phyloP scores from a whole-genome alignment of 106 monocot genomes.

The Dioscorea alata region DNA sequence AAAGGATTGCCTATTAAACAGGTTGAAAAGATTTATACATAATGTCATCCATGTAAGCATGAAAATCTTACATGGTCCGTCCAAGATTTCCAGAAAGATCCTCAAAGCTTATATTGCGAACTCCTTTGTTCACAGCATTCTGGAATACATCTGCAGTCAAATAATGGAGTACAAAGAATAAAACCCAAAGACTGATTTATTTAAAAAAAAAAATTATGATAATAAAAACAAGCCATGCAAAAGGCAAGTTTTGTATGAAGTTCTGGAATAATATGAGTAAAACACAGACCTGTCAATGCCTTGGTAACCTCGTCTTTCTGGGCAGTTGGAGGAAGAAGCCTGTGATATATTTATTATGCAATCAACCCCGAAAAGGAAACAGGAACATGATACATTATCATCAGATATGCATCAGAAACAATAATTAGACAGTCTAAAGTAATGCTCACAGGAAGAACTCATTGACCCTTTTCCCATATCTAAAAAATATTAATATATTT shows the following conservation, averaged over 20 bases:
- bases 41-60: too few species aligned
- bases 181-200: neutral
- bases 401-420: too few species aligned
- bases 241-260: too few species aligned
- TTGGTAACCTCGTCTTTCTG: conserved; percentile 88
- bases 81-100: conserved; percentile 98
- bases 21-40: too few species aligned
- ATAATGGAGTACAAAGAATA: neutral
- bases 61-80: conserved; percentile 67
- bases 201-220: neutral
- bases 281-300: conserved; percentile 78
- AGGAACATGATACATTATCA: too few species aligned
- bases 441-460: too few species aligned
- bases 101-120: conserved; percentile 89
- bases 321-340: conserved; percentile 88
- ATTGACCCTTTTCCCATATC: too few species aligned
- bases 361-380: neutral
- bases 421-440: too few species aligned
- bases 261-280: neutral
- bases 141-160: conserved; percentile 75
- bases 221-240: neutral
- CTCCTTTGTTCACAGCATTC: conserved; percentile 91
- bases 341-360: conserved; percentile 17
- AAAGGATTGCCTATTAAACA: too few species aligned
- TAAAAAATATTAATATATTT: too few species aligned